phyloP scores from a whole-genome alignment of 345 rosid species.

The Citrus medica region DNA sequence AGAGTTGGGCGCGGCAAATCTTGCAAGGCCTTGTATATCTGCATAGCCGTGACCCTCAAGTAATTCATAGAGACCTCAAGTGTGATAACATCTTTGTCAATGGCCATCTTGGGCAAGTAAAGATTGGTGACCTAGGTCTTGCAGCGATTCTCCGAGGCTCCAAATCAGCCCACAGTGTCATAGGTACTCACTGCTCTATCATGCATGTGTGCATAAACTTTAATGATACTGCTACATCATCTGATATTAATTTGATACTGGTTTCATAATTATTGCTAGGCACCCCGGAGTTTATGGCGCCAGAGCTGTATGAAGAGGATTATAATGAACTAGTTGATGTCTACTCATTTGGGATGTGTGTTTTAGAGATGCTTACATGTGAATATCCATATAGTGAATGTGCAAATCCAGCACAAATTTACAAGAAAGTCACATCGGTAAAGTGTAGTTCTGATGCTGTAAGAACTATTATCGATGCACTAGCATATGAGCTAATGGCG shows the following conservation, averaged over 20 bases:
- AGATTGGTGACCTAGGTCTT: constrained; percentile 70
- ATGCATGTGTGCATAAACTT: background rate
- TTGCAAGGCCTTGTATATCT: constrained; percentile 58
- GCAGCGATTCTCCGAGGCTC: constrained; percentile 55
- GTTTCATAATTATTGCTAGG: constrained; percentile 33
- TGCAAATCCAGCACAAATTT: constrained; percentile 66
- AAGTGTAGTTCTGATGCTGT: background rate
- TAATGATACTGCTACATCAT: background rate
- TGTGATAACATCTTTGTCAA: constrained; percentile 67
- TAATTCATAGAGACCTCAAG: constrained; percentile 62
- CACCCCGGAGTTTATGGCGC: constrained; percentile 92
- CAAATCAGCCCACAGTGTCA: constrained; percentile 52
- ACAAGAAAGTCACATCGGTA: constrained; percentile 76
- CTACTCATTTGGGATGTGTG: constrained; percentile 85
- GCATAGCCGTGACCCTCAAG: constrained; percentile 58
- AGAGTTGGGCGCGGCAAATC: constrained; percentile 60
- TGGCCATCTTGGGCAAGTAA: constrained; percentile 69
- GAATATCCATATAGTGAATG: constrained; percentile 84
- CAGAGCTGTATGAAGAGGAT: constrained; percentile 77
- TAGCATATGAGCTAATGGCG: background rate
- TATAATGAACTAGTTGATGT: constrained; percentile 82
- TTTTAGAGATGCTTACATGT: constrained; percentile 76
- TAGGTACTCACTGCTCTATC: constrained; percentile 30
- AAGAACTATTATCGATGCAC: background rate
- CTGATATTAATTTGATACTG: background rate